Percentiles rank a stretch among this genome's conserved stretches.
phyloP scores from a whole-genome alignment of 2,329 filamentous ascomycete genomes.

The Cladosporium velox region DNA sequence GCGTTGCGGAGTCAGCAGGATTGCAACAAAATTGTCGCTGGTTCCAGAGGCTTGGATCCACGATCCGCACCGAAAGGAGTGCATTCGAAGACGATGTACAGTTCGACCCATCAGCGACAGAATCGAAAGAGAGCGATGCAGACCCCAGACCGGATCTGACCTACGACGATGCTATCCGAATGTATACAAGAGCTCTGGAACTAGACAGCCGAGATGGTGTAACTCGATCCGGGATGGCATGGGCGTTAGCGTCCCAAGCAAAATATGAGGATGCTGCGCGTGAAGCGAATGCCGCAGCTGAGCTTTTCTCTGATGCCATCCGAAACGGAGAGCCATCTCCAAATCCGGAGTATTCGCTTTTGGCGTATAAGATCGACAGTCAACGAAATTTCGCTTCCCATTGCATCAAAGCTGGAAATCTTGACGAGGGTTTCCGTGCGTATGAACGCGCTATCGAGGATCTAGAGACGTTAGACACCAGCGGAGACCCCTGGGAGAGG shows the following conservation, averaged over 20 bases:
- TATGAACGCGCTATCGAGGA: background rate
- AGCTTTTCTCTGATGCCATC: background rate
- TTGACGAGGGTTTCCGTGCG: background rate
- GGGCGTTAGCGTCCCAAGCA: background rate
- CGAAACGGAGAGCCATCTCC: background rate
- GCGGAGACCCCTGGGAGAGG: background rate
- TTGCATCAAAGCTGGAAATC: background rate
- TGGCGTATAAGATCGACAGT: background rate
- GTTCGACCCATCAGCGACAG: background rate
- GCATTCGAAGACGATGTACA: background rate
- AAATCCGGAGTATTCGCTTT: background rate
- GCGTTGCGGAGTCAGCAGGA: background rate
- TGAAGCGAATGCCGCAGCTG: background rate
- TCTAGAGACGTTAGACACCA: background rate
- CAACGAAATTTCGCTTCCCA: background rate
- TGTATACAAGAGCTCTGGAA: background rate
- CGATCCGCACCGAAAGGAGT: background rate
- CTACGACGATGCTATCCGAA: background rate
- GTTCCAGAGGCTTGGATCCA: background rate
- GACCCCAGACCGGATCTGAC: background rate
- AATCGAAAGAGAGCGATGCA: background rate
- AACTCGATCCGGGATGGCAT: background rate
- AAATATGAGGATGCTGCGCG: slow-evolving; percentile 3
- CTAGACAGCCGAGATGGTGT: background rate
- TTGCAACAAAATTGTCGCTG: background rate